Conservation (phyloP, 2,329 filamentous ascomycete species). For the Boeremia lycopersici region DNA sequence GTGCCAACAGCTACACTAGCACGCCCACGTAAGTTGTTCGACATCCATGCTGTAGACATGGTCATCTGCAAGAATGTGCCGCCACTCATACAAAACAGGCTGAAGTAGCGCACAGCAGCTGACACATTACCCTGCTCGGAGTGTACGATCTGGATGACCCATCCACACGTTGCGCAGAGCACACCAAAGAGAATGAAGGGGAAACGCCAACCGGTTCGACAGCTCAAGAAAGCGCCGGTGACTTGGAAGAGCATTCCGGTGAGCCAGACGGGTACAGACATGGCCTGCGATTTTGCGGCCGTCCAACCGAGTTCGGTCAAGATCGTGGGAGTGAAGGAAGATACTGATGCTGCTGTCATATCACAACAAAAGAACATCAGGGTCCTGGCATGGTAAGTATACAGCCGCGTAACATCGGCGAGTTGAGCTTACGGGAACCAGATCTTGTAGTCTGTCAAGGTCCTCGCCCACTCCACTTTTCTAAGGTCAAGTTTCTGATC, state of each 20-base stretch:
- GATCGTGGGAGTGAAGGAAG: slow-evolving; percentile 43
- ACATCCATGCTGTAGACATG: slow-evolving; percentile 57
- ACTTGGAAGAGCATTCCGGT: slow-evolving; percentile 35
- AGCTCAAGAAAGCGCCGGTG: slow-evolving; percentile 28
- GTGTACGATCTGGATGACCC: slow-evolving; percentile 57
- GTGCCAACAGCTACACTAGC: slow-evolving; percentile 31
- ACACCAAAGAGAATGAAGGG: slow-evolving; percentile 40
- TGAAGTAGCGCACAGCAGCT: slow-evolving; percentile 58
- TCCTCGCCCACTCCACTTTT: slow-evolving; percentile 54
- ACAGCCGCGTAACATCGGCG: slow-evolving; percentile 39
- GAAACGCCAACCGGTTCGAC: slow-evolving; percentile 37
- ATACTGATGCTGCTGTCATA: slow-evolving; percentile 42
- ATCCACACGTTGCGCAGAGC: slow-evolving; percentile 54
- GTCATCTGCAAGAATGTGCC: slow-evolving; percentile 61
- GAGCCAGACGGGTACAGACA: slow-evolving; percentile 45
- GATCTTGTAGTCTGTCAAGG: slow-evolving; percentile 62
- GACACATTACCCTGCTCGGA: slow-evolving; percentile 50
- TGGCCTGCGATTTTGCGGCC: slow-evolving; percentile 39
- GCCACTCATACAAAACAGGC: slow-evolving; percentile 36
- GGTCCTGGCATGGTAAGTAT: slow-evolving; percentile 25
- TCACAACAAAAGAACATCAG: slow-evolving; percentile 46
- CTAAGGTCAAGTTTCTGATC: slow-evolving; percentile 51
- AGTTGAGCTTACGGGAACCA: slow-evolving; percentile 59
- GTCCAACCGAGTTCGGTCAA: slow-evolving; percentile 43
- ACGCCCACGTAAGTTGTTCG: slow-evolving; percentile 55